These are phyloP conservation scores for Effrenium voratum DNA, from an alignment of 73 alveolate species.

Conservation along the genomic window DNA sequence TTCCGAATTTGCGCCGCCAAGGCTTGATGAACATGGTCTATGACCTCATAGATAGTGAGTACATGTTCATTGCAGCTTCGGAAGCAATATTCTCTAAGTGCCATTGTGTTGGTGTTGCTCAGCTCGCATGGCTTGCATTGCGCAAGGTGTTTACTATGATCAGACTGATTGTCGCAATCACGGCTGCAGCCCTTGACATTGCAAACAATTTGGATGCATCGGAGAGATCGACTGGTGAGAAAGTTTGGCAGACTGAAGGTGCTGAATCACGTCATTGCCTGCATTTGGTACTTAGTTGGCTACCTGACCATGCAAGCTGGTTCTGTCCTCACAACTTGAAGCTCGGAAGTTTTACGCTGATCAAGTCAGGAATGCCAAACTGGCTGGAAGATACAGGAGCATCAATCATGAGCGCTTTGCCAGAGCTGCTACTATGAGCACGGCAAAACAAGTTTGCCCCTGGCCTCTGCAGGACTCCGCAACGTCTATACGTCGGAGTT, in stretches of 20 bases:
- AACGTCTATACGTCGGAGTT: slow-evolving; percentile 36
- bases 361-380: slow-evolving; percentile 57
- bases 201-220: background rate
- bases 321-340: background rate
- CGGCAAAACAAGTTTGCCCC: background rate
- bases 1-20: no score
- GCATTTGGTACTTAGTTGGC: slow-evolving; percentile 89
- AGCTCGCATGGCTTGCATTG: background rate
- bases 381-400: slow-evolving; percentile 83
- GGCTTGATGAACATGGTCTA: slow-evolving; percentile 93
- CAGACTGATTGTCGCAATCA: slow-evolving; percentile 76
- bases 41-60: slow-evolving; percentile 88
- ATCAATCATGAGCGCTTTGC: background rate
- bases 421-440: background rate
- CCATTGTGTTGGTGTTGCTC: background rate
- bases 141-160: slow-evolving; percentile 87
- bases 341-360: no score
- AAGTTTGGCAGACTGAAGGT: no score
- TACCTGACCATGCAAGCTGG: slow-evolving; percentile 63
- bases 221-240: no score
- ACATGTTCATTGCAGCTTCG: slow-evolving; percentile 65
- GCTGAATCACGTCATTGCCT: slow-evolving; percentile 77
- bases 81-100: background rate
- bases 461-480: slow-evolving; percentile 8
- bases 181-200: slow-evolving; percentile 15